phyloP scores from a whole-genome alignment of 78 protist genomes.

The Dictyostelium intermedium region DNA sequence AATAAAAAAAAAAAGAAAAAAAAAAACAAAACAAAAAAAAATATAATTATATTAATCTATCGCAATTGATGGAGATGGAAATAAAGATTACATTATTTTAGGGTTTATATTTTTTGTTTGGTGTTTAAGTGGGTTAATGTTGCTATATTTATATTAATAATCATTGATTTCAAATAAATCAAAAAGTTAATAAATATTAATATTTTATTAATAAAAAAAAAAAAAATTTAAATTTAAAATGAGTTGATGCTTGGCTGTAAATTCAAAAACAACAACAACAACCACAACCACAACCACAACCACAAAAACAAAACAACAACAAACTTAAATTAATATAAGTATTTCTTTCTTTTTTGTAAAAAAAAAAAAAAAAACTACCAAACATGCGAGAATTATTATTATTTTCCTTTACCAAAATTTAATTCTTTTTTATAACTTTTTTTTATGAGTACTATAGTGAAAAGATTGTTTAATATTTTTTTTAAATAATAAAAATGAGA shows the following conservation, averaged over 20 bases:
- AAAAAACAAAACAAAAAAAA: neutral
- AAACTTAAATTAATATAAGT: neutral
- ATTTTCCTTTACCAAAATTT: no score
- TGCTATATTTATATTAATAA: neutral
- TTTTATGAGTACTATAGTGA: neutral
- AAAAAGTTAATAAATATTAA: neutral
- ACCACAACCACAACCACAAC: no score
- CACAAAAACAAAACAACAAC: no score
- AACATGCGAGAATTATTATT: no score
- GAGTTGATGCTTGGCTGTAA: neutral
- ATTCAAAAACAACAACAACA: no score
- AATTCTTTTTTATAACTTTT: neutral
- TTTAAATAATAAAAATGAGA: no score
- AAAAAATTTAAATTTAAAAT: neutral
- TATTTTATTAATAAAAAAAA: neutral
- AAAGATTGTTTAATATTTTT: neutral
- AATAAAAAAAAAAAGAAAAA: neutral
- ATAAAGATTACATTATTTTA: neutral
- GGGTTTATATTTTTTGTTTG: neutral
- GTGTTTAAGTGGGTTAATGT: neutral
- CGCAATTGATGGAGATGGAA: neutral
- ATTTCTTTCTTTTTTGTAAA: neutral
- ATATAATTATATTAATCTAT: neutral
- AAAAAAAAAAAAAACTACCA: no score
- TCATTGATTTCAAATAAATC: neutral